Percentiles rank a stretch among this genome's conserved stretches.
These are phyloP conservation scores for Paramecium caudatum DNA, from an alignment of 73 alveolate genomes.

Conservation along the genomic window DNA sequence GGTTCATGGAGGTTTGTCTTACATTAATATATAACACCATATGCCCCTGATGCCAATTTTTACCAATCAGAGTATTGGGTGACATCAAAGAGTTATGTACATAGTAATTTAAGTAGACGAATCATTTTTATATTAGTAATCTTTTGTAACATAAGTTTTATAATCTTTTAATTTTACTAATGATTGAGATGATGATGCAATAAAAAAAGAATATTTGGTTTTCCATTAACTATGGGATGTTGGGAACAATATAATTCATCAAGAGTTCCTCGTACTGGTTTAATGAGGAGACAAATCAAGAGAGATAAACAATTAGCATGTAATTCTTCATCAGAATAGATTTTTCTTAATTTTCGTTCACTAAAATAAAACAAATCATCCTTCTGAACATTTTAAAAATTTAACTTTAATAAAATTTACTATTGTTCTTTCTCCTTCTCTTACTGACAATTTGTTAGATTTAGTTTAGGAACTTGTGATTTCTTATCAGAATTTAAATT, in stretches of 20 bases:
- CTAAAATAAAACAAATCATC: conserved; percentile 86
- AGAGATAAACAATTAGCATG: conserved; percentile 92
- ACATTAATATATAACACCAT: conserved; percentile 96
- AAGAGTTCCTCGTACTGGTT: conserved; percentile 98
- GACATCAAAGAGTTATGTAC: conserved; percentile 89
- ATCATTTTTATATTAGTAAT: conserved; percentile 87
- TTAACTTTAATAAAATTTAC: conserved; percentile 74
- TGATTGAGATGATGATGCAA: conserved; percentile 98
- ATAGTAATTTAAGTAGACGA: conserved; percentile 93
- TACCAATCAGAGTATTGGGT: conserved; percentile 91
- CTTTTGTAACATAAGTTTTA: conserved; percentile 88
- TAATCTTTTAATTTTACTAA: conserved; percentile 84
- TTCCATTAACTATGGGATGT: conserved; percentile 95
- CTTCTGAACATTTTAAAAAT: conserved; percentile 79
- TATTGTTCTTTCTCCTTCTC: conserved; percentile 82
- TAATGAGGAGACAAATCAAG: conserved; percentile 90
- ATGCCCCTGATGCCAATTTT: conserved; percentile 97
- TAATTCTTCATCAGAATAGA: conserved; percentile 97
- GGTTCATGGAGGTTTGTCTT: conserved; percentile 94
- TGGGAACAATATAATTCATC: conserved; percentile 97
- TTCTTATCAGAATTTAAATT: neutral
- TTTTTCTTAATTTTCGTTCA: conserved; percentile 93
- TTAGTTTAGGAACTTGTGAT: conserved; percentile 37
- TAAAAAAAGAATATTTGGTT: conserved; percentile 91
- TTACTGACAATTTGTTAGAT: conserved; percentile 60